Evolutionary conservation across 2,329 filamentous ascomycete species (phyloP), one percentile per base, ranked within the genome.

Genomic region (Claviceps capensis): DNA sequence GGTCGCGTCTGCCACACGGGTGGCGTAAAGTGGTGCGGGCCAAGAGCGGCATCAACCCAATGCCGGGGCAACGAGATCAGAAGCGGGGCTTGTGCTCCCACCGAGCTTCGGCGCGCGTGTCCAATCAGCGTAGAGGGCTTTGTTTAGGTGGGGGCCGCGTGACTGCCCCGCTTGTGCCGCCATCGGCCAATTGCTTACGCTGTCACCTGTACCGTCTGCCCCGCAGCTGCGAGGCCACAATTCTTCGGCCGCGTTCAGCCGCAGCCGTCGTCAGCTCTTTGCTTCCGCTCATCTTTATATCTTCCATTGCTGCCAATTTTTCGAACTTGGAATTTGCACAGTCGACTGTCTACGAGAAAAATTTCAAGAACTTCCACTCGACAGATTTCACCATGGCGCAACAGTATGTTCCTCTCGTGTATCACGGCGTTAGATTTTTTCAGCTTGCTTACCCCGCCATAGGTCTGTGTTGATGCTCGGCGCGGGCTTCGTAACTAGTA

Each of bases 401-500:
- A 49, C 51, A 52, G 51, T 52, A 52, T 26, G 51, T 49, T 9
- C n/a, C 30, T n/a, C 17, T 11, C 6, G 40, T 47, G 14, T 19
- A 48, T 40, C 23, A n/a, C 19, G 16, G 38, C 30, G 16, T 13
- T 34, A 4, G 19, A 5, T 48, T 37, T 48, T 42, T 40, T 36
- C 40, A 34, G 3, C 5, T 49, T 43, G n/a, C 40, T 49, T 13
- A 49, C 26, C 36, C 47, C 22, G 13, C 34, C 47, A 49, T 30
- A 55, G 54, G 42, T 55, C 53, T 43, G 55, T 56, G 55, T 65
- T 71, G 30, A 70, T 75, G 67, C 72, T 75, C 59, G 75, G 75
- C 56, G 70, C 76, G 52, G 76, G 76, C 63, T 77, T 77, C 65
- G 81, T 83, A 59, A 78, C 80, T 59, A 48, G 53, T 49, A 45